These are phyloP conservation scores for Staphylotrichum tortipilum DNA, from an alignment of 495 filamentous ascomycete genomes.

Conservation along the genomic window DNA sequence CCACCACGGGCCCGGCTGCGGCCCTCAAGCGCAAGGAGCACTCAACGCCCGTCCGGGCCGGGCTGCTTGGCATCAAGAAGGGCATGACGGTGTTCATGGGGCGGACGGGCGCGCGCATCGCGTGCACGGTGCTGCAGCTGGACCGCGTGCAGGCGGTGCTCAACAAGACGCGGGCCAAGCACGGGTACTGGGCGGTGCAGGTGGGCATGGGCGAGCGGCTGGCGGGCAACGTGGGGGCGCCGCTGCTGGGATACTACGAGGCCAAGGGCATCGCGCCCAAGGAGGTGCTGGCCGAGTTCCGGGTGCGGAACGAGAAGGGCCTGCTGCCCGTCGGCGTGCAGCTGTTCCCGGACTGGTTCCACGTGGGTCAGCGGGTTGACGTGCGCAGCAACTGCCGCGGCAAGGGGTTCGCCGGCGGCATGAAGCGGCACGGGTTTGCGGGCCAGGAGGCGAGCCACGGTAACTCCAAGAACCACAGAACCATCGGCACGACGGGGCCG, in stretches of 20 bases:
- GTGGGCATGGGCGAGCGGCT: slow-evolving; percentile 73
- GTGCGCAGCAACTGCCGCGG: slow-evolving; percentile 67
- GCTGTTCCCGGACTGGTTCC: slow-evolving; percentile 78
- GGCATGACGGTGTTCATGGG: slow-evolving; percentile 92
- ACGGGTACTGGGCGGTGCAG: slow-evolving; percentile 92
- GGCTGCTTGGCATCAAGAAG: slow-evolving; percentile 77
- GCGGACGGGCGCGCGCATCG: slow-evolving; percentile 62
- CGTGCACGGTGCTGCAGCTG: slow-evolving; percentile 90
- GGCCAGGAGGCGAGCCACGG: slow-evolving; percentile 92
- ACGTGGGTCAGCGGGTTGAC: slow-evolving; percentile 85
- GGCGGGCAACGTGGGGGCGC: slow-evolving; percentile 63
- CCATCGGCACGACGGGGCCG: slow-evolving; percentile 78
- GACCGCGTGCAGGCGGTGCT: slow-evolving; percentile 83
- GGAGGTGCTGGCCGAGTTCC: slow-evolving; percentile 73
- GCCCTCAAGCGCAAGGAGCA: slow-evolving; percentile 70
- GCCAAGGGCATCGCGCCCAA: slow-evolving; percentile 72
- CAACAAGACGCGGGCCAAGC: slow-evolving; percentile 66
- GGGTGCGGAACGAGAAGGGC: slow-evolving; percentile 66
- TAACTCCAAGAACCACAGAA: slow-evolving; percentile 83
- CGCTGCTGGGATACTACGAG: slow-evolving; percentile 79
- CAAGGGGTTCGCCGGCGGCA: slow-evolving; percentile 90
- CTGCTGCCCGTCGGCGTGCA: slow-evolving; percentile 62
- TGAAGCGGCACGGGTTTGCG: slow-evolving; percentile 84
- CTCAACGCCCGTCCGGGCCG: slow-evolving; percentile 71
- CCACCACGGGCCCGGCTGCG: slow-evolving; percentile 64